Conservation (phyloP, 345 rosid genomes). For the Brassica cretica region DNA sequence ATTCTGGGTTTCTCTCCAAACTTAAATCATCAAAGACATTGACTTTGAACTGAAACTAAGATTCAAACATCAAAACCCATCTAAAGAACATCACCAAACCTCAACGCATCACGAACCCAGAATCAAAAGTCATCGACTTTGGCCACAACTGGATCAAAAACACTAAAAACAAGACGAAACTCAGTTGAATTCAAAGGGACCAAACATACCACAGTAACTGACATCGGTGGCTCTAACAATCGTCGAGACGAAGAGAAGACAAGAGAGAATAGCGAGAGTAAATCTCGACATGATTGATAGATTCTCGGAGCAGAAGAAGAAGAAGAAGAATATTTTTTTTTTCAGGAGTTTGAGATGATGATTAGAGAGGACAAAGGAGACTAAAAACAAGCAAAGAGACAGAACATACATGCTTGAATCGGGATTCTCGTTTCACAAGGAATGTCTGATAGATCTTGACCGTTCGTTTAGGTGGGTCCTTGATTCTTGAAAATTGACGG, state of each 20-base stretch:
- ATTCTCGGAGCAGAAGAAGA: slow-evolving; percentile 12
- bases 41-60: neutral
- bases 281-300: slow-evolving; percentile 34
- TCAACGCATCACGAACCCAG: neutral
- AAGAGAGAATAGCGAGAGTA: slow-evolving; percentile 30
- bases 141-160: neutral
- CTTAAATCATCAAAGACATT: neutral
- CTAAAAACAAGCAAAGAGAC: slow-evolving; percentile 28
- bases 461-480: slow-evolving; percentile 5
- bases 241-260: slow-evolving; percentile 42
- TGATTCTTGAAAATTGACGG: slow-evolving; percentile 11
- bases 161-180: neutral
- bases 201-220: slow-evolving; percentile 61
- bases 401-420: slow-evolving; percentile 27
- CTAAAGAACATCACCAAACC: too few relatives aligned
- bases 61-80: neutral
- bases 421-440: slow-evolving; percentile 37
- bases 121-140: neutral
- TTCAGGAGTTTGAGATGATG: slow-evolving; percentile 28
- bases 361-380: slow-evolving; percentile 28
- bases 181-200: neutral
- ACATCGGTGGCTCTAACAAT: slow-evolving; percentile 53
- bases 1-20: slow-evolving; percentile 1
- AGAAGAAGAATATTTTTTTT: neutral
- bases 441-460: slow-evolving; percentile 33